Evolutionary conservation across 192 early-diverging fungal species (phyloP).

Genomic region (Paraglomus occultum): DNA sequence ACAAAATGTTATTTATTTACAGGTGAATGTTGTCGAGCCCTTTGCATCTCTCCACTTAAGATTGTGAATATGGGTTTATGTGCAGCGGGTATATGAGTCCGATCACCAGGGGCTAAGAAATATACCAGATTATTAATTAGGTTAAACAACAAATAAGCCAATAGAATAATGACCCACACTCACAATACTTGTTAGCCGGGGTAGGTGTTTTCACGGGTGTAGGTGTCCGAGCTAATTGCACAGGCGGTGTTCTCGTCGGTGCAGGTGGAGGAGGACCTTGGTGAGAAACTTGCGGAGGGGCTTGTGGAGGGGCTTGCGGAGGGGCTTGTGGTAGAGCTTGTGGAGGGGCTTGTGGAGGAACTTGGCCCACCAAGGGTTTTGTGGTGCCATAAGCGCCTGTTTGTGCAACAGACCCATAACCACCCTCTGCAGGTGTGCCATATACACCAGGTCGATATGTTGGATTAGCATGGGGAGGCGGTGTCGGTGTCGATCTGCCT

Average conservation of each 20-base stretch:
- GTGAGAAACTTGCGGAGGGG: slow-evolving; percentile 20
- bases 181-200: slow-evolving; percentile 56
- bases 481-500: slow-evolving; percentile 36
- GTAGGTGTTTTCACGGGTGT: slow-evolving; percentile 44
- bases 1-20: slow-evolving; percentile 35
- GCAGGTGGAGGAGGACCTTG: slow-evolving; percentile 30
- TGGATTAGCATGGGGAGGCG: slow-evolving; percentile 28
- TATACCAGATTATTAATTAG: neutral
- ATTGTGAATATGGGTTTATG: slow-evolving; percentile 62
- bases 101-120: slow-evolving; percentile 70
- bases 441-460: neutral
- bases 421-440: slow-evolving; percentile 8
- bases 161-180: slow-evolving; percentile 30
- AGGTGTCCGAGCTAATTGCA: slow-evolving; percentile 39
- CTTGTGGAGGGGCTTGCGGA: slow-evolving; percentile 31
- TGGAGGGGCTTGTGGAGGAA: slow-evolving; percentile 23
- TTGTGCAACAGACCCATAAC: slow-evolving; percentile 36
- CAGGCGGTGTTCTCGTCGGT: slow-evolving; percentile 29
- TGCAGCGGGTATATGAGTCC: slow-evolving; percentile 74
- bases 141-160: neutral
- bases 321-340: slow-evolving; percentile 31
- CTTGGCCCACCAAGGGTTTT: slow-evolving; percentile 30
- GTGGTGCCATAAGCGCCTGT: slow-evolving; percentile 35
- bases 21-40: slow-evolving; percentile 45
- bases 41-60: slow-evolving; percentile 52